phyloP scores from a whole-genome alignment of 2,329 filamentous ascomycete species.

The Sporothrix globosa region DNA sequence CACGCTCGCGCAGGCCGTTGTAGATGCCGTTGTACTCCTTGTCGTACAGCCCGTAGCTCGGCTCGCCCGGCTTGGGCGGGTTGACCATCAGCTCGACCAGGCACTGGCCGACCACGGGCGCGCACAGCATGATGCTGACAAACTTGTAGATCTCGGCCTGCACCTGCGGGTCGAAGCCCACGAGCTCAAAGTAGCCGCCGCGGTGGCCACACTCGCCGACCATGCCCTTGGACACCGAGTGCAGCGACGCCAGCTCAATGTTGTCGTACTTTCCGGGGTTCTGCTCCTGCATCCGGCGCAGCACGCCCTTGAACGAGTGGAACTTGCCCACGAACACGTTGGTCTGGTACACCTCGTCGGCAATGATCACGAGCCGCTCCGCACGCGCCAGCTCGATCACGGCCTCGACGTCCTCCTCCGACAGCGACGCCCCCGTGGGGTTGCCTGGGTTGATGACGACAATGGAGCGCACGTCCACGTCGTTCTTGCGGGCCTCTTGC shows the following conservation, averaged over 20 bases:
- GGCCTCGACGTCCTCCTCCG: conserved; percentile 74
- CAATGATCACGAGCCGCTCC: conserved; percentile 85
- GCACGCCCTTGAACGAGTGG: conserved; percentile 89
- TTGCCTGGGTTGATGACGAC: conserved; percentile 99
- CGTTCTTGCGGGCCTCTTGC: conserved; percentile 72
- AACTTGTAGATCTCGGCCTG: conserved; percentile 98
- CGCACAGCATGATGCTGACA: conserved; percentile 93
- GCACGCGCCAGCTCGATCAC: conserved; percentile 87
- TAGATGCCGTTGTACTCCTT: conserved; percentile 84
- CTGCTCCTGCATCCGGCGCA: conserved; percentile 78
- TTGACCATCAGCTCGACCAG: conserved; percentile 98
- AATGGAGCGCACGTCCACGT: conserved; percentile 86
- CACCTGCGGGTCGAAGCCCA: conserved; percentile 83
- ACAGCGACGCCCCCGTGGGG: conserved; percentile 86
- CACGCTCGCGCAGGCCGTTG: conserved; percentile 75
- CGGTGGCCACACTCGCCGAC: conserved; percentile 97
- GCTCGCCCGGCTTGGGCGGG: conserved; percentile 80
- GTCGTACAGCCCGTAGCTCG: conserved; percentile 81
- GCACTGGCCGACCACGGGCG: conserved; percentile 94
- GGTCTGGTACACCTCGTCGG: conserved; percentile 98
- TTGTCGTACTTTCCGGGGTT: conserved; percentile 75
- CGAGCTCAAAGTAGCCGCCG: conserved; percentile 95
- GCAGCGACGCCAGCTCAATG: conserved; percentile 87
- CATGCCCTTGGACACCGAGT: conserved; percentile 97
- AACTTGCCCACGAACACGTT: conserved; percentile 96